Percentiles rank a stretch among this genome's conserved stretches.
Conservation (phyloP, 805 yeast genomes). For the Sungouiozyma ichnusensis region DNA sequence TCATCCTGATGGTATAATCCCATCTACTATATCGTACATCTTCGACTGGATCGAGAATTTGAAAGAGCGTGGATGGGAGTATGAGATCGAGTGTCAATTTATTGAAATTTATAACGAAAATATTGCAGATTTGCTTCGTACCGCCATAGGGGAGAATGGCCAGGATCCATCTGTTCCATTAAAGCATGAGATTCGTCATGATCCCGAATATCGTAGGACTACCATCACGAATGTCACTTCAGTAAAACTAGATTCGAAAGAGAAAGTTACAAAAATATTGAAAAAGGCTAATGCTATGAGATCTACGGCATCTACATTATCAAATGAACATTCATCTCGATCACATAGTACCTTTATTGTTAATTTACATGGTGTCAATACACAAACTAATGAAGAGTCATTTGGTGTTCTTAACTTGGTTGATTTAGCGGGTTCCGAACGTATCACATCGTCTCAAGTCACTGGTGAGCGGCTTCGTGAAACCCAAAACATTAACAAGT, state of each 20-base stretch:
- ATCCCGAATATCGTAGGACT: slow-evolving; percentile 42
- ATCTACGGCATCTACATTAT: slow-evolving; percentile 69
- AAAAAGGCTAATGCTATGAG: slow-evolving; percentile 49
- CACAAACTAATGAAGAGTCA: slow-evolving; percentile 36
- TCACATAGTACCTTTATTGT: slow-evolving; percentile 80
- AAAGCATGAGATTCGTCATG: slow-evolving; percentile 67
- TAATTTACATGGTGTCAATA: slow-evolving; percentile 44
- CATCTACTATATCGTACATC: slow-evolving; percentile 61
- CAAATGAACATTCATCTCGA: slow-evolving; percentile 79
- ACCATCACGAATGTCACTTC: slow-evolving; percentile 49
- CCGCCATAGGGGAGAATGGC: slow-evolving; percentile 6
- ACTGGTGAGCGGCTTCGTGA: slow-evolving; percentile 74
- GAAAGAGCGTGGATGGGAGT: slow-evolving; percentile 51
- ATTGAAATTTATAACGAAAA: slow-evolving; percentile 84
- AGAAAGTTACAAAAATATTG: slow-evolving; percentile 42
- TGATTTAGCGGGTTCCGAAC: slow-evolving; percentile 92
- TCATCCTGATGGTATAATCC: slow-evolving; percentile 66
- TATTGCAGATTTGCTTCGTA: slow-evolving; percentile 54
- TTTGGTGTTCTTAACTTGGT: slow-evolving; percentile 66
- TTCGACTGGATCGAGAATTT: slow-evolving; percentile 44
- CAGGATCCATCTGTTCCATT: slow-evolving; percentile 9
- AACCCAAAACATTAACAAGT: slow-evolving; percentile 81
- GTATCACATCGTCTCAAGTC: slow-evolving; percentile 64
- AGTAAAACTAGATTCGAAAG: slow-evolving; percentile 35
- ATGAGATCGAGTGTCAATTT: slow-evolving; percentile 58